Conservation (phyloP, 2,329 filamentous ascomycete genomes). For the Dactylonectria estremocensis region DNA sequence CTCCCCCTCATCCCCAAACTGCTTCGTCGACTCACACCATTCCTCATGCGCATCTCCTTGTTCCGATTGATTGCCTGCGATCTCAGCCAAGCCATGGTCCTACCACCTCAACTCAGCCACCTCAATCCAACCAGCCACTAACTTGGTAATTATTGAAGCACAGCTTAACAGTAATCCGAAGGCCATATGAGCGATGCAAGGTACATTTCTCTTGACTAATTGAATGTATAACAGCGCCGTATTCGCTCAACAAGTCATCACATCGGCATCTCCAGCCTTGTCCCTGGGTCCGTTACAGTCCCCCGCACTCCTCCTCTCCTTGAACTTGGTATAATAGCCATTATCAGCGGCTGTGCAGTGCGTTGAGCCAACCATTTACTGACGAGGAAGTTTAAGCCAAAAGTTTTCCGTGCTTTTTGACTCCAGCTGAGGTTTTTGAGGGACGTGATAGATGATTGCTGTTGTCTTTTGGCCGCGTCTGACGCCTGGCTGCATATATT, state of each 20-base stretch:
- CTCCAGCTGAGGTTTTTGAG: slow-evolving; percentile 8
- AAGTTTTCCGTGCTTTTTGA: not conserved
- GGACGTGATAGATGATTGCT: slow-evolving; percentile 5
- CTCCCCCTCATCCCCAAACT: slow-evolving; percentile 91
- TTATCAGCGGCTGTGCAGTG: not conserved
- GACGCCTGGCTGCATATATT: slow-evolving; percentile 10
- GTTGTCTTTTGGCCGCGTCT: not conserved
- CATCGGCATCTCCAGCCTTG: not conserved
- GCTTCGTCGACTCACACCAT: slow-evolving; percentile 81
- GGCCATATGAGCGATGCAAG: not conserved
- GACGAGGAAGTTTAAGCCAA: slow-evolving; percentile 1
- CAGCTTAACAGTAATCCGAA: not conserved
- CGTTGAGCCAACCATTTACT: slow-evolving; percentile 6
- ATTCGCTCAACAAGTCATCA: not conserved
- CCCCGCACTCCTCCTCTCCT: not conserved
- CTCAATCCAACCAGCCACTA: too few relatives aligned
- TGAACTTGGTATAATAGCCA: not conserved
- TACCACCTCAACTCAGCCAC: too few relatives aligned
- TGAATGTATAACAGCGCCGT: not conserved
- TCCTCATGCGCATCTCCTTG: slow-evolving; percentile 91
- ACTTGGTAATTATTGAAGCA: not conserved
- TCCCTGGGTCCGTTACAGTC: not conserved
- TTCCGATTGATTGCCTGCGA: slow-evolving; percentile 88
- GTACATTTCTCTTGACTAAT: not conserved
- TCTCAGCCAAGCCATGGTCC: too few relatives aligned